Evolutionary conservation across 768 basidiomycete species (phyloP), one percentile per base, ranked within the genome.

Genomic region (Psilocybe cubensis): DNA sequence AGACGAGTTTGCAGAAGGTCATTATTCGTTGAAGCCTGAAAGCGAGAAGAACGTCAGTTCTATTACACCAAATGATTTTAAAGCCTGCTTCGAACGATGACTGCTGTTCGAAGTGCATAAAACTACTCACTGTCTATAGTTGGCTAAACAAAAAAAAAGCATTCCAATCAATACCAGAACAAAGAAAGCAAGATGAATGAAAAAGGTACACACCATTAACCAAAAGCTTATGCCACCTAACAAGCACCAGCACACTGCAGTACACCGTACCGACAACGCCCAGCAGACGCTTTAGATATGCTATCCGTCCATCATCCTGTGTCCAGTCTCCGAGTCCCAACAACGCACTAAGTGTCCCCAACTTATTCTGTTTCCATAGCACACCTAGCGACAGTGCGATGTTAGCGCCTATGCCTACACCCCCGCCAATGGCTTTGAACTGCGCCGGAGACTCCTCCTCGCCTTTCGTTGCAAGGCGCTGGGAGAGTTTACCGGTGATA

Each of bases 361-460:
- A 42, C 27, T 58, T 61, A 31, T 57, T 61, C 61, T 54, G 40
- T 49, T 49, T 66, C 65, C 68, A 62, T 43, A 70, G 48, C 14
- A 63, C 25, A 48, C 61, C 66, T 28, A 73, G 58, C 14, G 66
- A 50, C 48, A 64, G 31, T 0, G 67, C 66, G 24, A 65, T 56
- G 44, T 72, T 68, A 38, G 68, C 31, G 33, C 76, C 68, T 54
- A 71, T 56, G 23, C 81, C 79, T 9, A 83, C 24, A 2, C 81
- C 81, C 2, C 86, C 87, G 23, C 86, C 80, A 8, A 86, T 74
- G 44, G 84, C 76, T 70, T 89, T 88, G 70, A 83, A 89, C 70
- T 91, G 88, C n/a, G 88, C 87, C 47, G 81, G 72, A 27, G 82
- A 80, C 65, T 90, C 89, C 64, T 88, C 79, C 66, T 90, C 88